Base-by-base conservation (phyloP, 495 filamentous ascomycete genomes). In the Articulospora tetracladia region DNA sequence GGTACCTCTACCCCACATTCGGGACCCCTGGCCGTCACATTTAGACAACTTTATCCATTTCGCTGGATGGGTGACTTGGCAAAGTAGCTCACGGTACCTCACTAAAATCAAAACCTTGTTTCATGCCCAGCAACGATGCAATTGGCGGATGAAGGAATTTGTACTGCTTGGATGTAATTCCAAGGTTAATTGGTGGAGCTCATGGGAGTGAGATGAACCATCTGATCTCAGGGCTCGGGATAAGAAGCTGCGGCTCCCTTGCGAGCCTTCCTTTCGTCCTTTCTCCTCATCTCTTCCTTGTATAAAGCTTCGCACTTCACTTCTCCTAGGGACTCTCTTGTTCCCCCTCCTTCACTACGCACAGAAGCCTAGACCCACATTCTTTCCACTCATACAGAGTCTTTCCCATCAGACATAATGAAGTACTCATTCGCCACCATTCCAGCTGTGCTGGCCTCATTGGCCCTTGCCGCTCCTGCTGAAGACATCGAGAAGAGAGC, bases 401-500 rank as follows among this genome's bases (percentile, higher is more conserved):
- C n/a, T 17, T 3, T 15, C 39, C 3, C 39, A 44, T 44, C 47
- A 27, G 41, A 4, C 44, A 44, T 39, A 49, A 53, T 56, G 59
- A 55, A 61, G 41, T 32, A 17, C 12, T 47, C 22, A 13, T 27
- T 27, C 28, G 28, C 39, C 25, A 49, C 15, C 30, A 13, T 61
- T 19, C 27, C 44, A 22, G 44, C 53, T 27, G 27, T 30, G 10
- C 30, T 61, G 44, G 59, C 22, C 19, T 15, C 46, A 10, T 12
- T 39, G 1, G 59, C 30, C 2, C 26, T 55, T 22, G 59, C 59
- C 34, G 59, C 59, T 52, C 59, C 59, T 6, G 41, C 53, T 4
- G 24, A 34, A 15, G 44, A 56, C 8, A 1, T 56, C 15, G 44
- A 26, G 19, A 56, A 56, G 53, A 39, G 25, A 44, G 59, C 53